Evolutionary conservation across 2,329 filamentous ascomycete species (phyloP).

Genomic region (Xylariales sp.): DNA sequence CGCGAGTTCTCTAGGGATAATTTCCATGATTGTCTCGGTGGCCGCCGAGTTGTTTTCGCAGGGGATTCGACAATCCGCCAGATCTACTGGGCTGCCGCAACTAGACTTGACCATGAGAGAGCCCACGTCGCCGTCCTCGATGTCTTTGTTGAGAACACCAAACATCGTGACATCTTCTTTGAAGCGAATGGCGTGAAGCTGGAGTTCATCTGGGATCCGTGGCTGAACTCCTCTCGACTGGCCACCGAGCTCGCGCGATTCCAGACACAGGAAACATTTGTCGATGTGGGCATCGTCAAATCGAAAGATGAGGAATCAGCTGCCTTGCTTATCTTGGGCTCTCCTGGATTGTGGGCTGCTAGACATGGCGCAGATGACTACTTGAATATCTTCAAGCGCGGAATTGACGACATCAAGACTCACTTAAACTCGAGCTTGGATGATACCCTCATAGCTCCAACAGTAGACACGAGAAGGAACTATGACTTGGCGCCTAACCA

Average conservation of each 20-base stretch:
- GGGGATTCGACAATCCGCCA: conserved; percentile 58
- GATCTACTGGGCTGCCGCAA: conserved; percentile 53
- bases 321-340: conserved; percentile 46
- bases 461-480: conserved; percentile 9
- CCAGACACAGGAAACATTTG: conserved; percentile 15
- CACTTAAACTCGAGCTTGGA: conserved; percentile 25
- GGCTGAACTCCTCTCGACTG: conserved; percentile 46
- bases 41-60: conserved; percentile 51
- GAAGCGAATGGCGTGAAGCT: conserved; percentile 40
- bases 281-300: conserved; percentile 14
- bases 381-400: conserved; percentile 38
- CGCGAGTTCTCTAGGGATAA: conserved; percentile 49
- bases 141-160: conserved; percentile 28
- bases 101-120: conserved; percentile 38
- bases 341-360: conserved; percentile 51
- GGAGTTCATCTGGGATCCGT: conserved; percentile 60
- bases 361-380: conserved; percentile 42
- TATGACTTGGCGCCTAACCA: conserved; percentile 17
- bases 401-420: conserved; percentile 40
- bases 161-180: conserved; percentile 41
- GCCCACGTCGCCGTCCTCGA: conserved; percentile 30
- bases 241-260: conserved; percentile 36
- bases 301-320: conserved; percentile 28
- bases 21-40: conserved; percentile 46
- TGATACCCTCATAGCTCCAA: conserved; percentile 15